Evolutionary conservation across 2,329 filamentous ascomycete genomes (phyloP), one percentile per base, ranked within the genome.

Genomic region (Pochonia chlamydosporia): DNA sequence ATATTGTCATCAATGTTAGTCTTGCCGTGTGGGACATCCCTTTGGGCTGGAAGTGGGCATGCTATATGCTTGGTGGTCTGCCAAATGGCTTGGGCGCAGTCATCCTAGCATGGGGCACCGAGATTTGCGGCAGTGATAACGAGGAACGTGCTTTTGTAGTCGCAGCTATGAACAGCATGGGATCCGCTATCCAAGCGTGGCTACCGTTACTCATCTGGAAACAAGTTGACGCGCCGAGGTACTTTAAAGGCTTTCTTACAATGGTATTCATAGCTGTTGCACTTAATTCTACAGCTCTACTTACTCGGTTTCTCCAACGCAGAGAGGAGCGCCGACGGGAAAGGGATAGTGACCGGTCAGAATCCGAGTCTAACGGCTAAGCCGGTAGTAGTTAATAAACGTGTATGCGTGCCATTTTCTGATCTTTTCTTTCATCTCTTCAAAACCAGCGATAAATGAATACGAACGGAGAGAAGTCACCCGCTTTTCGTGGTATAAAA

Each of bases 121-220:
- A 74, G 48, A 69, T 73, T 6, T 71, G 69, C 31, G 61, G 63
- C 1, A 56, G 59, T 1, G 71, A 74, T 26, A 69, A 70, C 3
- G 73, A 76, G 57, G 70, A 75, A 24, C 65, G 73, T 0, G 69
- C 72, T 8, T 56, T 76, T 8, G 71, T 75, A 2, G 63, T 76
- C 1, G 73, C 71, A 1, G 66, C 73, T n/a, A 73, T 76, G 62
- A 71, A 74, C 51, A 66, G 14, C 16, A 24, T 40, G n/a, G 37
- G 16, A 18, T 21, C 20, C 37, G 37, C 23, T 14, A 11, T 40
- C 23, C 16, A 23, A 11, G 37, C 37, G 6, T 40, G 37, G 37
- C 37, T 40, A 8, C 37, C 37, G 3, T 14, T 40, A 14, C 23
- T 40, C 16, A 20, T 40, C 5, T 40, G 37, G 37, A 18, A 40